These are phyloP conservation scores for Diplocarpon mali DNA, from an alignment of 2,329 filamentous ascomycete genomes.

Conservation along the genomic window DNA sequence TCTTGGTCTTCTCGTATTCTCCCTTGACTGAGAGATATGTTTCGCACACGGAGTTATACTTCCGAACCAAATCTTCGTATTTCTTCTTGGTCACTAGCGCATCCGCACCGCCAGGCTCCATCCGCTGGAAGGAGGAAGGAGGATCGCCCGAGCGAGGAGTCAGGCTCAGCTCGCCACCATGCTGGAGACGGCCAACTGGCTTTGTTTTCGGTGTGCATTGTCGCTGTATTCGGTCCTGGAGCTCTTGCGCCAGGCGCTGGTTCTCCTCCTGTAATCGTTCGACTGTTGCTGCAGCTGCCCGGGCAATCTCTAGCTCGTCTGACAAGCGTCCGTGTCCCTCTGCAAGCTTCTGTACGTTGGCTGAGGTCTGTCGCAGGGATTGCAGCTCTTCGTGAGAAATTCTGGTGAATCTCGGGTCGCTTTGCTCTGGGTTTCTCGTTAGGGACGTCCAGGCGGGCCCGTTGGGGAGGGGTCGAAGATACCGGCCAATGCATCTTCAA, in stretches of 20 bases:
- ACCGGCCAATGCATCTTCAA: too few relatives aligned
- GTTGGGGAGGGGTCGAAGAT: too few relatives aligned
- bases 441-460: neutral
- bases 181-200: neutral
- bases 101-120: slow-evolving; percentile 3
- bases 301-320: slow-evolving; percentile 15
- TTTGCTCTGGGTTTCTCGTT: slow-evolving; percentile 12
- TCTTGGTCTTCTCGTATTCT: slow-evolving; percentile 9
- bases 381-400: slow-evolving; percentile 14
- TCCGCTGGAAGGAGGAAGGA: slow-evolving; percentile 5
- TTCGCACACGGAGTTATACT: slow-evolving; percentile 16
- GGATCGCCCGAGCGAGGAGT: slow-evolving; percentile 6
- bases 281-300: slow-evolving; percentile 6
- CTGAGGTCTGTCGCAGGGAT: slow-evolving; percentile 9
- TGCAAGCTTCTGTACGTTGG: slow-evolving; percentile 8
- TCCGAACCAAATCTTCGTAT: slow-evolving; percentile 10
- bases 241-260: slow-evolving; percentile 12
- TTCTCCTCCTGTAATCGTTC: slow-evolving; percentile 20
- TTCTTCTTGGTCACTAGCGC: slow-evolving; percentile 4
- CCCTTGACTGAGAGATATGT: slow-evolving; percentile 8
- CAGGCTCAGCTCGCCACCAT: neutral
- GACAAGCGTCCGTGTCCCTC: slow-evolving; percentile 12
- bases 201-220: neutral
- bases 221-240: slow-evolving; percentile 9
- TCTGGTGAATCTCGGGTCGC: slow-evolving; percentile 8